Evolutionary conservation across 192 early-diverging fungal genomes (phyloP).

Genomic region (Coemansia javaensis): DNA sequence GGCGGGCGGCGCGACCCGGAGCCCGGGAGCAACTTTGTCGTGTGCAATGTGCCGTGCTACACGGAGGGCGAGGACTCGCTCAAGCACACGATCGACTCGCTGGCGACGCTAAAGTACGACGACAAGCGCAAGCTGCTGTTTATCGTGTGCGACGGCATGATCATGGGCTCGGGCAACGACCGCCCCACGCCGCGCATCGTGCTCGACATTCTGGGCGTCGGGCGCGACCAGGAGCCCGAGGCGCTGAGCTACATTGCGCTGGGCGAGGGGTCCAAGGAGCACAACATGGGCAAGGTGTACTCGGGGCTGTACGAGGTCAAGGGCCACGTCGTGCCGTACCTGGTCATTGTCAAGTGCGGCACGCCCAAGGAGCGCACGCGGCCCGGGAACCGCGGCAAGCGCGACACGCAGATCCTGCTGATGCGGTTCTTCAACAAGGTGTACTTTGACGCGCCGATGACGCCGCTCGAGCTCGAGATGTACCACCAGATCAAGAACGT

Average conservation of each 20-base stretch:
- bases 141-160: slow-evolving; percentile 94
- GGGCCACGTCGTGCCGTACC: slow-evolving; percentile 90
- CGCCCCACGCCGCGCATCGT: slow-evolving; percentile 95
- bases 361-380: slow-evolving; percentile 74
- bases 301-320: slow-evolving; percentile 91
- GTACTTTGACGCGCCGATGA: slow-evolving; percentile 90
- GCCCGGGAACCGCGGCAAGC: slow-evolving; percentile 97
- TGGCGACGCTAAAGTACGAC: slow-evolving; percentile 85
- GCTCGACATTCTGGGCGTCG: slow-evolving; percentile 91
- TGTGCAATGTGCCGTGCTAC: slow-evolving; percentile 95
- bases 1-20: slow-evolving; percentile 71
- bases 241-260: slow-evolving; percentile 83
- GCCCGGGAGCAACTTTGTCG: slow-evolving; percentile 84
- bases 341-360: slow-evolving; percentile 96
- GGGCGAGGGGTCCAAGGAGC: slow-evolving; percentile 85
- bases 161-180: slow-evolving; percentile 95
- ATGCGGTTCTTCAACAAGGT: slow-evolving; percentile 98
- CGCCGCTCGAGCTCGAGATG: slow-evolving; percentile 93
- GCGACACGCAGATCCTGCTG: slow-evolving; percentile 96
- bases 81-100: slow-evolving; percentile 88
- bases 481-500: slow-evolving; percentile 99
- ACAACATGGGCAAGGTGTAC: slow-evolving; percentile 97
- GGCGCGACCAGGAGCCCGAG: slow-evolving; percentile 76
- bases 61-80: slow-evolving; percentile 96
- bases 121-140: slow-evolving; percentile 98